Evolutionary conservation across 1,139 yeast species (phyloP).

Genomic region (Suhomyces bolitotheri): DNA sequence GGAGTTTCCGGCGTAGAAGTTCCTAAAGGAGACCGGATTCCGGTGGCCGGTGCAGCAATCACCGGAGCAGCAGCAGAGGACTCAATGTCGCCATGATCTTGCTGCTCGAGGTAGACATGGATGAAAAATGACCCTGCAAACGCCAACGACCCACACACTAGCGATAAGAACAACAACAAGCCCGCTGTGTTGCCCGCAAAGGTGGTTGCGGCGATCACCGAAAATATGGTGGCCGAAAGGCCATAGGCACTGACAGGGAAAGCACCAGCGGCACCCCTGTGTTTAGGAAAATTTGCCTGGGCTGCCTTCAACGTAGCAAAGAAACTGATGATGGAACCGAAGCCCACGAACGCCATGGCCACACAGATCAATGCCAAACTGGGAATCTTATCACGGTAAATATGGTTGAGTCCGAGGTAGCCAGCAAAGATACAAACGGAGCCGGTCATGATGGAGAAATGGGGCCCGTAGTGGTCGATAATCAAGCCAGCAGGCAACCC

Average conservation of each 20-base stretch:
- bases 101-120: conserved; percentile 29
- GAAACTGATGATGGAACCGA: conserved; percentile 65
- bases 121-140: conserved; percentile 43
- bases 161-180: conserved; percentile 36
- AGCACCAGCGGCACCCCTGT: conserved; percentile 70
- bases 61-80: too few species aligned
- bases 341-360: conserved; percentile 53
- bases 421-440: conserved; percentile 49
- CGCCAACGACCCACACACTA: conserved; percentile 38
- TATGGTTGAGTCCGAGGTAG: conserved; percentile 34
- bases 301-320: conserved; percentile 69
- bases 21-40: too few species aligned
- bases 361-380: conserved; percentile 33
- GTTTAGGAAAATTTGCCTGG: conserved; percentile 67
- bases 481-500: conserved; percentile 70
- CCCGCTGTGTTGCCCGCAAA: conserved; percentile 47
- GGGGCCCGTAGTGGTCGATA: conserved; percentile 63
- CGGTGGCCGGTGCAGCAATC: too few species aligned
- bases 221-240: conserved; percentile 46
- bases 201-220: conserved; percentile 45
- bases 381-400: conserved; percentile 27
- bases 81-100: conserved; percentile 18
- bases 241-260: conserved; percentile 62
- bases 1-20: background rate
- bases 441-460: conserved; percentile 52